Evolutionary conservation across 78 protist genomes (phyloP).

Genomic region (Protostelium mycophagum): DNA sequence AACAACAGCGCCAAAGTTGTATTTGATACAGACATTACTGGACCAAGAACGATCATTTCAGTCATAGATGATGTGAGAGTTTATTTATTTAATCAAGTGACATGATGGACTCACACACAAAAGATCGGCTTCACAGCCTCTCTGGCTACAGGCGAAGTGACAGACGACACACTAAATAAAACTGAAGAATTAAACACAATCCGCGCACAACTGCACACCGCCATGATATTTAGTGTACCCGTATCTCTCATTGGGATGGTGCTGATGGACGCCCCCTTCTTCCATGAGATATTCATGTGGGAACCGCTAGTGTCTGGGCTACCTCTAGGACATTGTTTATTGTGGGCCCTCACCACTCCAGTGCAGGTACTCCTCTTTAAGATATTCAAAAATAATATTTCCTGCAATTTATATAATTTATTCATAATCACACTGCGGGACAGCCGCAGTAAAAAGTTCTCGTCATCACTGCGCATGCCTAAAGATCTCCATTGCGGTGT

Average conservation of each 20-base stretch:
- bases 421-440: no score
- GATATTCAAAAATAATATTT: no score
- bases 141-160: slow-evolving; percentile 8
- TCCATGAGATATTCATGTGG: slow-evolving; percentile 1
- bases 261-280: not conserved
- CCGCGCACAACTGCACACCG: not conserved
- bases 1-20: slow-evolving; percentile 18
- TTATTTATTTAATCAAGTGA: not conserved
- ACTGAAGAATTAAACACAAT: slow-evolving; percentile 23
- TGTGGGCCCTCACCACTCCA: slow-evolving; percentile 33
- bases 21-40: slow-evolving; percentile 40
- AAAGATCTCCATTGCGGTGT: no score
- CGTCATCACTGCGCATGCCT: no score
- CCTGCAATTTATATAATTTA: not conserved
- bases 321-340: not conserved
- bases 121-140: slow-evolving; percentile 55
- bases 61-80: slow-evolving; percentile 26
- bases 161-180: slow-evolving; percentile 37
- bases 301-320: not conserved
- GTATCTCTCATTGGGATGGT: not conserved
- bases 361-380: slow-evolving; percentile 52
- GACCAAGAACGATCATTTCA: slow-evolving; percentile 36
- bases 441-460: no score
- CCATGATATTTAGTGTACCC: not conserved
- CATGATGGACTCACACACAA: not conserved